phyloP scores from a whole-genome alignment of 331 rosid species.

The Malus hybrid region DNA sequence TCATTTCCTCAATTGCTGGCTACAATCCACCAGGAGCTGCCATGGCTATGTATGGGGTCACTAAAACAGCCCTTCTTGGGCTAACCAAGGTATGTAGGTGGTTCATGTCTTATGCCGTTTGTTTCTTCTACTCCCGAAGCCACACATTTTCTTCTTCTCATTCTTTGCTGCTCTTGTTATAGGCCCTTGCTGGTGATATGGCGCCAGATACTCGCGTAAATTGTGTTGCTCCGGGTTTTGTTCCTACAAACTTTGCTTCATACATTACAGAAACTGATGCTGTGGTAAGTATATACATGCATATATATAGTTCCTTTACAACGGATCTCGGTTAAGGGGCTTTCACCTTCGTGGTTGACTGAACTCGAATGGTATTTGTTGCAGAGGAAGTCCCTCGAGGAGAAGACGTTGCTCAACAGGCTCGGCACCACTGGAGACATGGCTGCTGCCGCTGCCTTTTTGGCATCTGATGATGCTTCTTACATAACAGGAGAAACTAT shows the following conservation, averaged over 20 bases:
- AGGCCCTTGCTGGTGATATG: conserved; percentile 90
- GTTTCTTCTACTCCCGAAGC: conserved; percentile 2
- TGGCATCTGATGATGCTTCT: conserved; percentile 88
- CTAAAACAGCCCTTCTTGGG: conserved; percentile 94
- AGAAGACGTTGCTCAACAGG: conserved; percentile 52
- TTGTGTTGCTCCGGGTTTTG: conserved; percentile 95
- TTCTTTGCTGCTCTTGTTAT: conserved; percentile 13
- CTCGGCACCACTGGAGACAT: conserved; percentile 89
- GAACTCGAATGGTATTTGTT: conserved; percentile 15
- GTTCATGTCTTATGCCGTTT: not conserved
- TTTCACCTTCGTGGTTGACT: not conserved
- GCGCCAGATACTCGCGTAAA: conserved; percentile 84
- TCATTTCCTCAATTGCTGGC: conserved; percentile 77
- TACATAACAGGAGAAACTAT: conserved; percentile 94
- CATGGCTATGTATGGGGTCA: conserved; percentile 96
- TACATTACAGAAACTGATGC: conserved; percentile 40
- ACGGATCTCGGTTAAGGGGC: not conserved
- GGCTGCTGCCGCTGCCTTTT: conserved; percentile 83
- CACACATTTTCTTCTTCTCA: conserved; percentile 4
- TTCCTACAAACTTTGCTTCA: conserved; percentile 82
- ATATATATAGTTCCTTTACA: not conserved
- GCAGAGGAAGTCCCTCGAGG: conserved; percentile 60
- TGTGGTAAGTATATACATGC: conserved; percentile 27
- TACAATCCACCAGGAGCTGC: conserved; percentile 47
- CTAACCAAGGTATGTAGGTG: conserved; percentile 61